Evolutionary conservation across 371 early-diverging fungal genomes (phyloP).

Genomic region (Smittium mucronatum): DNA sequence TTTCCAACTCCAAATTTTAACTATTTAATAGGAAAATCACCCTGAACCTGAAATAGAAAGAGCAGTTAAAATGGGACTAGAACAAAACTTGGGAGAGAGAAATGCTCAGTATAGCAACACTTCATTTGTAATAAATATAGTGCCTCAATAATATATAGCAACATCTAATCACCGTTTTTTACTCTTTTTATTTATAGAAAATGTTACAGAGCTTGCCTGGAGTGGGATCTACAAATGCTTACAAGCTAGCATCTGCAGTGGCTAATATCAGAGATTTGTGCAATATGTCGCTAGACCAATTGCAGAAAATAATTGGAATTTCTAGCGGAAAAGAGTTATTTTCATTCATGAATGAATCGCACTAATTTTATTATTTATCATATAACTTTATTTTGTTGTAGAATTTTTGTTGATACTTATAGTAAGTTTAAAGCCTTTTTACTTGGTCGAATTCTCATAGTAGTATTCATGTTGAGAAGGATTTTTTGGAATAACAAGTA

Average conservation of each 20-base stretch:
- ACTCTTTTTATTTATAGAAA: slow-evolving; percentile 9
- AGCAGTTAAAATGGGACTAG: slow-evolving; percentile 2
- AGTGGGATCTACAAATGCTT: slow-evolving; percentile 5
- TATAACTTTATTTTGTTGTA: too few species aligned
- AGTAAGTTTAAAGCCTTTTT: too few species aligned
- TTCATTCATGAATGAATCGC: slow-evolving; percentile 8
- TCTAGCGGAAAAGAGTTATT: slow-evolving; percentile 3
- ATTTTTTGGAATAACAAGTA: too few species aligned
- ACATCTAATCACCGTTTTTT: background rate
- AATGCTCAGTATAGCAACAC: background rate
- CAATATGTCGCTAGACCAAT: slow-evolving; percentile 9
- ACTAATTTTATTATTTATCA: too few species aligned
- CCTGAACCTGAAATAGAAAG: slow-evolving; percentile 11
- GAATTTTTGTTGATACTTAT: too few species aligned
- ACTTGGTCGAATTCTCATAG: too few species aligned
- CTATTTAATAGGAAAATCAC: slow-evolving; percentile 6
- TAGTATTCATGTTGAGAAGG: too few species aligned
- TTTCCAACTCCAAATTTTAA: too few species aligned
- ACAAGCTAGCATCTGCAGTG: slow-evolving; percentile 4
- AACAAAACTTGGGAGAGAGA: slow-evolving; percentile 5
- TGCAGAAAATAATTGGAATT: slow-evolving; percentile 9
- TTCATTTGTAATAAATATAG: background rate
- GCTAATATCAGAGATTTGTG: slow-evolving; percentile 6
- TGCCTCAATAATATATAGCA: background rate
- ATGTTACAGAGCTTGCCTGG: slow-evolving; percentile 14